Percentiles rank a stretch among this genome's conserved stretches.
Evolutionary conservation across 208 protist species (phyloP).

Genomic region (Leishmania mexicana): DNA sequence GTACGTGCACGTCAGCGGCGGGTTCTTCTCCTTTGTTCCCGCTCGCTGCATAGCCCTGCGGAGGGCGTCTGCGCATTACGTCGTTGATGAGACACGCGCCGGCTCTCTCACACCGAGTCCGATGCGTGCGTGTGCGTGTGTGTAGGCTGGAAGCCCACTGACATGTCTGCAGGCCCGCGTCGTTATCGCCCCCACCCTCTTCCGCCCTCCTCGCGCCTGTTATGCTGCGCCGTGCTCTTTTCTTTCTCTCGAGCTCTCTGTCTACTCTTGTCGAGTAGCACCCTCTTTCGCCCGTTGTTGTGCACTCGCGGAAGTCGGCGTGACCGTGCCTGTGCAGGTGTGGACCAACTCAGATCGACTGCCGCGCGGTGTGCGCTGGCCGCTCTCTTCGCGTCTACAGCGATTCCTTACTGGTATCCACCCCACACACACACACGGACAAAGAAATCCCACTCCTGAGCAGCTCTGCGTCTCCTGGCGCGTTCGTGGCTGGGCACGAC

Average conservation of each 20-base stretch:
- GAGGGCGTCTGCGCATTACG: neutral
- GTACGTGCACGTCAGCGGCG: neutral
- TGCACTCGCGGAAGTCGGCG: neutral
- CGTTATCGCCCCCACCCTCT: neutral
- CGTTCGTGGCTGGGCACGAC: neutral
- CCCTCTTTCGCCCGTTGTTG: neutral
- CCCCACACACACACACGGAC: neutral
- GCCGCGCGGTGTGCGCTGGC: neutral
- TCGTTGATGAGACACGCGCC: neutral
- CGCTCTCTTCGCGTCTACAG: neutral
- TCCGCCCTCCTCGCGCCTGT: neutral
- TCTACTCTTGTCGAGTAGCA: neutral
- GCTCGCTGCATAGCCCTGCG: neutral
- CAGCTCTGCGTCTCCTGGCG: neutral
- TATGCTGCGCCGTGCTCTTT: neutral
- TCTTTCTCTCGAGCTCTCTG: neutral
- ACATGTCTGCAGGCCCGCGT: neutral
- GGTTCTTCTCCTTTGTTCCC: neutral
- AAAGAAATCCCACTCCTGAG: neutral
- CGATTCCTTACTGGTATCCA: neutral
- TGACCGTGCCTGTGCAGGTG: conserved; percentile 13
- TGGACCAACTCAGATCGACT: neutral
- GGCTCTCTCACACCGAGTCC: neutral
- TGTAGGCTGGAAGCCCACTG: neutral
- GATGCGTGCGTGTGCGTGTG: neutral